Evolutionary conservation across 148 eudicot genomes (phyloP), one percentile per base, ranked within the genome.

Genomic region (Arctostaphylos glauca): DNA sequence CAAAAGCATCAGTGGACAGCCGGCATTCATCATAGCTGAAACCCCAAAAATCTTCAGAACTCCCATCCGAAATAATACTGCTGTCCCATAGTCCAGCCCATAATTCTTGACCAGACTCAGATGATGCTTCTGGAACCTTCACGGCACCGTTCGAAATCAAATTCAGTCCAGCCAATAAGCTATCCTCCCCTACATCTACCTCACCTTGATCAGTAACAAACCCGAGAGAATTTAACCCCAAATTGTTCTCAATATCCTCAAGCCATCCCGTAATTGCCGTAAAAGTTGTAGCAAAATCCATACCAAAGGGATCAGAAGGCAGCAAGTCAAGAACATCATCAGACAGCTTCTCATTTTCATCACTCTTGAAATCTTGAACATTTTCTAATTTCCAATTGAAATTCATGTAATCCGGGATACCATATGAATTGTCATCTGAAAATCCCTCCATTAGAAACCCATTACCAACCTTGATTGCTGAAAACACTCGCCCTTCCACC

Each of bases 291-390:
- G 74, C 23, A 23, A 86, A 62, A 52, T 84, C 88, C 88, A 86
- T 84, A 10, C 78, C 82, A 67, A 88, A 86, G 6, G 88, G 87
- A 82, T 88, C 88, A 9, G 60, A 70, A 38, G 85, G 85, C 64
- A 88, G 80, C 44, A 80, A 47, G 71, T 86, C 84, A 62, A 74
- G 54, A 71, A 80, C 68, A 77, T 86, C 79, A 41, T 83, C 81
- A 46, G 60, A 66, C 19, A 19, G 80, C 64, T 58, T 59, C 41
- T 73, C 86, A 55, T 68, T 46, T 72, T 81, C 46, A 21, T 76
- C 80, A 52, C 62, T 25, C 18, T 0, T 0, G 55, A 50, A 52
- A 41, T 64, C 49, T 5, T 9, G 31, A n/a, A 77, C 55, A 55
- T 19, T n/a, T 48, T 78, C 85, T 5, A 31, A 47, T 16, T 60